Evolutionary conservation across 1,139 yeast genomes (phyloP).

Genomic region (Suhomyces choctaworum): DNA sequence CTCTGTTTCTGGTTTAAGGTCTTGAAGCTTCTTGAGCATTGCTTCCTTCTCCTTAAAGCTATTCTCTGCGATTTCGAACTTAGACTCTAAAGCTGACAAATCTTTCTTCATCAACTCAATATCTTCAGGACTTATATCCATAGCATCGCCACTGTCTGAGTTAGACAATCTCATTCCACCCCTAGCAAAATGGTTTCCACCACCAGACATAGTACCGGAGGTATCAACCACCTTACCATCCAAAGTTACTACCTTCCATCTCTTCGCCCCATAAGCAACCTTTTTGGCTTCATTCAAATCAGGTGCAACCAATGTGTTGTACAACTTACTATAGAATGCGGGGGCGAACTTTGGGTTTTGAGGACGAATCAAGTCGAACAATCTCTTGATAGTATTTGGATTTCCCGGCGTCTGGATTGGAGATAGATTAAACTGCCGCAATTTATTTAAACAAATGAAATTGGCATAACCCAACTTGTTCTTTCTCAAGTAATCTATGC

Average conservation of each 20-base stretch:
- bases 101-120: slow-evolving; percentile 57
- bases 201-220: slow-evolving; percentile 98
- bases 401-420: slow-evolving; percentile 62
- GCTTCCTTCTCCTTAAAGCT: slow-evolving; percentile 61
- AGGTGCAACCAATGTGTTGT: slow-evolving; percentile 84
- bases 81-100: slow-evolving; percentile 54
- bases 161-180: slow-evolving; percentile 62
- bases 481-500: slow-evolving; percentile 83
- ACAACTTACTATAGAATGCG: slow-evolving; percentile 85
- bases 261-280: slow-evolving; percentile 80
- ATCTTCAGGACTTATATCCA: slow-evolving; percentile 54
- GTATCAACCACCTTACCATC: slow-evolving; percentile 92
- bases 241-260: slow-evolving; percentile 88
- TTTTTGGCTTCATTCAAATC: slow-evolving; percentile 77
- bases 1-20: slow-evolving; percentile 72
- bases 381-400: slow-evolving; percentile 75
- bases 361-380: slow-evolving; percentile 80
- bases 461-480: slow-evolving; percentile 87
- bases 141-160: slow-evolving; percentile 21
- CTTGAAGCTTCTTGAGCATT: slow-evolving; percentile 57
- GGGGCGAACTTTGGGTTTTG: slow-evolving; percentile 69
- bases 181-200: slow-evolving; percentile 67
- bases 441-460: slow-evolving; percentile 76
- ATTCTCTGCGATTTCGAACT: slow-evolving; percentile 51
- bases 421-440: slow-evolving; percentile 60